Base-by-base conservation (phyloP, 257 asterid genomes). In the Gentiana dahurica region DNA sequence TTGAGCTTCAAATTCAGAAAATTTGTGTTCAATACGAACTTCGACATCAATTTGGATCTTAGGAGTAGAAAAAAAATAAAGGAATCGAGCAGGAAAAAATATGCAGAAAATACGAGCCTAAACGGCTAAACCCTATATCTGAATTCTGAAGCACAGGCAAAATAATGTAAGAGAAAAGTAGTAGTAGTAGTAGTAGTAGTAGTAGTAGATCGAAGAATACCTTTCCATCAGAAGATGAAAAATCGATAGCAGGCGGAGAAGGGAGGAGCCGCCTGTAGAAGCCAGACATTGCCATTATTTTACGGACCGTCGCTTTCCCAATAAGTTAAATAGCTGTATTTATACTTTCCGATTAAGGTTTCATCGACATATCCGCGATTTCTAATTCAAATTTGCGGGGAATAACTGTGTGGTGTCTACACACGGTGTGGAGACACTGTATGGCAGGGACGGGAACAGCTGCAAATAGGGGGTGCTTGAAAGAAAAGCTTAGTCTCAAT, bases 141-240 rank as follows among this genome's bases (percentile, higher is more conserved):
- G 3, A 48, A 4, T 15, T 38, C 13, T 11, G 49, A 61, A 55
- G 43, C 52, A 55, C 43, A 59, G 48, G 45, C 50, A 49, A 8
- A 13, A 49, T 46, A 10, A 12, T 12, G 32, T 50, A 4, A 12
- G 7, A 8, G 34, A 33, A 34, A 32, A 8, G 2, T 3, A 61
- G 53, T 41, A n/a, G 2, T 43, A 47, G 24, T 24, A 24, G 24
- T 24, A 68, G 50, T 11, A 38, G 60, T 46, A 36, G 13, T 45
- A 69, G 51, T 12, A 39, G 61, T 48, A 37, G 13, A 47, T 12
- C 9, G 37, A 72, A 34, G 54, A 51, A n/a, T 54, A 79, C 96
- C 93, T 87, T 87, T 78, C 96, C 97, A 61, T 89, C 93, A 58
- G 82, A 61, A 33, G 95, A 83, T 57, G 95, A 78, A n/a, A 89